phyloP scores from a whole-genome alignment of 257 asterid genomes.

The Handroanthus guayacan region DNA sequence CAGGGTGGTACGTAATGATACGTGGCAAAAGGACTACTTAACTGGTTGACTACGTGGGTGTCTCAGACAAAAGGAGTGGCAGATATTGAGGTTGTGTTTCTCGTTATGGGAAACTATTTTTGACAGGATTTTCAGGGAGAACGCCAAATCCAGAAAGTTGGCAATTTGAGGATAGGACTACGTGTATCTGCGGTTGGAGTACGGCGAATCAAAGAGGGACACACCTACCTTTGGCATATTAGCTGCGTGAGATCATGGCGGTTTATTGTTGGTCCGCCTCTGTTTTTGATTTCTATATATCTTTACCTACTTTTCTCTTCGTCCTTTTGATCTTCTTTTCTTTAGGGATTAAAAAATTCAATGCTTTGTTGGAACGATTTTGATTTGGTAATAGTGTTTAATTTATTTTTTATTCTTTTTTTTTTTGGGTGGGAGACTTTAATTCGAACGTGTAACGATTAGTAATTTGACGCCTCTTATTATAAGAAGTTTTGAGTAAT shows the following conservation, averaged over 20 bases:
- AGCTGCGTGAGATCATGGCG: background rate
- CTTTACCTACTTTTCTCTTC: no score
- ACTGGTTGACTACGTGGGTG: constrained; percentile 19
- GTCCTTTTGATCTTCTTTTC: no score
- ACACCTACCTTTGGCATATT: background rate
- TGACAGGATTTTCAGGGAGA: background rate
- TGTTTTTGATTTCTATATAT: background rate
- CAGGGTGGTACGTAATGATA: constrained; percentile 19
- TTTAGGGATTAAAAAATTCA: no score
- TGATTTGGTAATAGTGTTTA: no score
- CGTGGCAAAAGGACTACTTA: constrained; percentile 6
- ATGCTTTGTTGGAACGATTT: no score
- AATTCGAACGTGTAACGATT: no score
- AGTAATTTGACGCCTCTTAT: no score
- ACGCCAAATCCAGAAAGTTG: no score
- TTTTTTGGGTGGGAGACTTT: no score
- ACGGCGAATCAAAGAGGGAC: background rate
- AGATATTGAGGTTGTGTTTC: background rate
- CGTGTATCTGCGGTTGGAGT: background rate
- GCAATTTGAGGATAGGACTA: background rate
- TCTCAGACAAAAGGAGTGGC: constrained; percentile 18
- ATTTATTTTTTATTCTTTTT: no score
- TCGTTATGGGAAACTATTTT: background rate
- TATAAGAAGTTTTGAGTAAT: no score
- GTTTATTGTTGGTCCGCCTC: background rate